Conservation (phyloP, 495 filamentous ascomycete species). For the Podospora fimiseda region DNA sequence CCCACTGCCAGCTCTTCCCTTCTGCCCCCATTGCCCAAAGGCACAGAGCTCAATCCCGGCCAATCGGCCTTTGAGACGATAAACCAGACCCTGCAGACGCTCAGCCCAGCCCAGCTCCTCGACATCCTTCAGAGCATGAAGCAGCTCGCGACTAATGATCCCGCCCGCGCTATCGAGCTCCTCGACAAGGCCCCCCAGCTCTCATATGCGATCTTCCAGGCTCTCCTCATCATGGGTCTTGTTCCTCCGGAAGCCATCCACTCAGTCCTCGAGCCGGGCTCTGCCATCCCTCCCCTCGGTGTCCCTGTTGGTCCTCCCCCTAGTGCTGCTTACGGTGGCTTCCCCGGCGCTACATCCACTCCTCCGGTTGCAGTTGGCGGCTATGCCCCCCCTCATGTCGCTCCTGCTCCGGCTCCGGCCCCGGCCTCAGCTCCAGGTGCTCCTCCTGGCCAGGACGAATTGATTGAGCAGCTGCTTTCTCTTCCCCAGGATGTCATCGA, state of each 20-base stretch:
- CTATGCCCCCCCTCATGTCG: slow-evolving; percentile 35
- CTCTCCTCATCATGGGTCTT: slow-evolving; percentile 84
- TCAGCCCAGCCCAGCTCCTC: slow-evolving; percentile 83
- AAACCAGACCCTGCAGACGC: slow-evolving; percentile 74
- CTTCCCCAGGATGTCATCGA: slow-evolving; percentile 73
- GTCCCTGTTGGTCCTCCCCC: slow-evolving; percentile 14
- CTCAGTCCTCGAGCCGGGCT: slow-evolving; percentile 40
- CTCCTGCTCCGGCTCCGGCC: slow-evolving; percentile 25
- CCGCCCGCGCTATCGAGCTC: slow-evolving; percentile 77
- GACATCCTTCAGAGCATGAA: slow-evolving; percentile 97
- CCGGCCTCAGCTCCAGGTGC: slow-evolving; percentile 31
- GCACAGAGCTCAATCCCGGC: slow-evolving; percentile 72
- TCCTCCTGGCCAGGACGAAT: slow-evolving; percentile 48
- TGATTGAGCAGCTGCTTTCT: slow-evolving; percentile 67
- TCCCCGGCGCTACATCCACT: slow-evolving; percentile 52
- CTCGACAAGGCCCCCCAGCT: slow-evolving; percentile 87
- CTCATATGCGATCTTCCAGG: slow-evolving; percentile 92
- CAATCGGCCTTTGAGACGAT: slow-evolving; percentile 86
- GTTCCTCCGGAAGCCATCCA: slow-evolving; percentile 59
- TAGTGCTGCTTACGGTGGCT: slow-evolving; percentile 32
- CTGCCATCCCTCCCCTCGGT: slow-evolving; percentile 14
- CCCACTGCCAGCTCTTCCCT: slow-evolving; percentile 39
- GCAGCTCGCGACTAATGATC: slow-evolving; percentile 70
- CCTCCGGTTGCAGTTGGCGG: slow-evolving; percentile 41
- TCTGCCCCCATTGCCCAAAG: slow-evolving; percentile 76